Percentiles rank a stretch among this genome's conserved stretches.
Evolutionary conservation across 768 basidiomycete genomes (phyloP).

Genomic region (Leccinum olivaceopallidum): DNA sequence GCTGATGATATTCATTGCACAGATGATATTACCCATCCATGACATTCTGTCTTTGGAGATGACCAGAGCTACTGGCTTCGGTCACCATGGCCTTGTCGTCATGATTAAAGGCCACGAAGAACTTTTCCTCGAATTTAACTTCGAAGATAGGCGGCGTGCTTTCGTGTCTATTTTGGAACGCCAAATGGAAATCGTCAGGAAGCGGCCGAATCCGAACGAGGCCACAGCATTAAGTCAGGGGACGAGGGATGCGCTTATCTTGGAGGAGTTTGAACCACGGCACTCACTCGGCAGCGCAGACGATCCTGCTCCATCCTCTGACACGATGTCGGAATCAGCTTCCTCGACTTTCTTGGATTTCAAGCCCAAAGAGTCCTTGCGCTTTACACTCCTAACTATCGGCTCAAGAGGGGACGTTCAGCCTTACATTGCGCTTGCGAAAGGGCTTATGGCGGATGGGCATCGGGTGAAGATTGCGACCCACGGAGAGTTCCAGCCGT

Average conservation of each 20-base stretch:
- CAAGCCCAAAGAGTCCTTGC: conserved; percentile 82
- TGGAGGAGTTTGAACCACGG: conserved; percentile 80
- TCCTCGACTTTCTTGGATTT: conserved; percentile 97
- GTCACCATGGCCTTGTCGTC: conserved; percentile 85
- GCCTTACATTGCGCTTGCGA: conserved; percentile 94
- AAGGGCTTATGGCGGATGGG: conserved; percentile 87
- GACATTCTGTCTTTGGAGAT: conserved; percentile 86
- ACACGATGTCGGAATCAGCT: conserved; percentile 70
- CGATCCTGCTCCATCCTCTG: conserved; percentile 48
- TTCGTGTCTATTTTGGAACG: conserved; percentile 75
- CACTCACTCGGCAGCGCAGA: conserved; percentile 35
- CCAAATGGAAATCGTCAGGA: conserved; percentile 75
- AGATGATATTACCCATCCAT: conserved; percentile 95
- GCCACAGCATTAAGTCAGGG: conserved; percentile 45
- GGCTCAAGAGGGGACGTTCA: conserved; percentile 97
- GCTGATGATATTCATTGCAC: conserved; percentile 8
- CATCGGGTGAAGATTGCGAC: conserved; percentile 91
- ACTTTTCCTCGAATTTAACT: conserved; percentile 92
- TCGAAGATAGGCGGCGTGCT: conserved; percentile 75
- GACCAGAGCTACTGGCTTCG: conserved; percentile 85
- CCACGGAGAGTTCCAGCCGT: conserved; percentile 91
- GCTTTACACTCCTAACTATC: conserved; percentile 94
- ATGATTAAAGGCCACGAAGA: conserved; percentile 97
- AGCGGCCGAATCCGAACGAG: conserved; percentile 48
- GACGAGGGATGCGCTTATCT: conserved; percentile 70